Conservation (phyloP, 371 early-diverging fungal species). For the Mycotypha africana region DNA sequence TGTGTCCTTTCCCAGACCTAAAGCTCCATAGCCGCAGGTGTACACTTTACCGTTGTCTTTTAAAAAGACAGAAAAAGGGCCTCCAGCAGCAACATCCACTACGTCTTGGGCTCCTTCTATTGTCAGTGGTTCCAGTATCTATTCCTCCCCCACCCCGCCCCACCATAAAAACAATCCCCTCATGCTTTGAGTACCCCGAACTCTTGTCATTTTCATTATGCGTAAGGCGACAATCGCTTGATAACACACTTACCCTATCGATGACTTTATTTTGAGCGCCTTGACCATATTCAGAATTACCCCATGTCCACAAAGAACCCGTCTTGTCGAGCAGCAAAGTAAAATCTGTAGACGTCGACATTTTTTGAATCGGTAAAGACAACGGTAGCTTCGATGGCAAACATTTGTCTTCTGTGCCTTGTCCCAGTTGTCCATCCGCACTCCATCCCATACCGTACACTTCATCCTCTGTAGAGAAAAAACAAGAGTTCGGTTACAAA, state of each 20-base stretch:
- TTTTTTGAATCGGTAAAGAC: constrained; percentile 30
- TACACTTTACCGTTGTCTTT: constrained; percentile 56
- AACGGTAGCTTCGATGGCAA: constrained; percentile 43
- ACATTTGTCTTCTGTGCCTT: constrained; percentile 46
- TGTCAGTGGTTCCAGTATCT: constrained; percentile 59
- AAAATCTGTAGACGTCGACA: constrained; percentile 69
- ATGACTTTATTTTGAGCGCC: constrained; percentile 65
- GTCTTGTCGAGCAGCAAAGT: constrained; percentile 55
- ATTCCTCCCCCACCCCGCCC: neutral
- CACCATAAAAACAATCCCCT: no score
- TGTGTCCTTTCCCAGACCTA: constrained; percentile 52
- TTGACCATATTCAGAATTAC: constrained; percentile 82
- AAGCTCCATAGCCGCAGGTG: constrained; percentile 70
- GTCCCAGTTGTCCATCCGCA: constrained; percentile 76
- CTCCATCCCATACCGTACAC: constrained; percentile 80
- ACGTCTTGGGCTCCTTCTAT: constrained; percentile 32
- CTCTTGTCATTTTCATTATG: neutral
- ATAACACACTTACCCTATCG: constrained; percentile 56
- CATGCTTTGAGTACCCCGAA: no score
- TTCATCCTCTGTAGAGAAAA: constrained; percentile 4
- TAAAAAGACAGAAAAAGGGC: constrained; percentile 64
- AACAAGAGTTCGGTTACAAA: no score
- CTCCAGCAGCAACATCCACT: constrained; percentile 66
- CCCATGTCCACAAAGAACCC: constrained; percentile 68
- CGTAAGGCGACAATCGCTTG: no score